Percentiles rank a stretch among this genome's conserved stretches.
phyloP scores from a whole-genome alignment of 306 rosid species.

The Castanospermum australe region DNA sequence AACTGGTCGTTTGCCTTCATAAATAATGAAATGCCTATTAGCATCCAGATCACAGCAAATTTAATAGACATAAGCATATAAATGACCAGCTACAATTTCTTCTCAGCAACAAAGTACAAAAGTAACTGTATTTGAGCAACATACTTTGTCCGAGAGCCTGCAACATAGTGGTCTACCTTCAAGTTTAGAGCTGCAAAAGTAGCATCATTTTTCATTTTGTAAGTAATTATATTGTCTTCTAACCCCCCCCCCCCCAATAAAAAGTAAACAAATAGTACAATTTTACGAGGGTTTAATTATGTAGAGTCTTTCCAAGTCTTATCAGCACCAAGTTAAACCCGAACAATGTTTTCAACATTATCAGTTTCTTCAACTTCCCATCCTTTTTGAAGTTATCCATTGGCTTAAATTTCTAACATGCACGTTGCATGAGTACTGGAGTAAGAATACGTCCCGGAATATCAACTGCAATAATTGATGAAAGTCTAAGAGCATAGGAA shows the following conservation, averaged over 20 bases:
- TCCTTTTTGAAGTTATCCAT: background rate
- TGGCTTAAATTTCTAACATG: conserved; percentile 12
- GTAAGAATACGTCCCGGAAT: background rate
- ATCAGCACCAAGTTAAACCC: background rate
- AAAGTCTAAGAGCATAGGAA: background rate
- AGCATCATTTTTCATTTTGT: background rate
- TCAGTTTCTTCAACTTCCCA: conserved; percentile 12
- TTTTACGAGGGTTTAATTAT: background rate
- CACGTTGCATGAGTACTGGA: background rate
- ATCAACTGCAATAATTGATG: background rate
- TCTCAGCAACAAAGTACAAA: conserved; percentile 19
- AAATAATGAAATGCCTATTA: conserved; percentile 30
- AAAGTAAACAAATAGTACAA: background rate
- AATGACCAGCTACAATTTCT: conserved; percentile 19
- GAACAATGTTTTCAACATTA: background rate
- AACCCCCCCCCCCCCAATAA: too few species aligned
- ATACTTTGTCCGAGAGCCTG: conserved; percentile 86
- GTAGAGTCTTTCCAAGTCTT: background rate
- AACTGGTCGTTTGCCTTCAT: conserved; percentile 71
- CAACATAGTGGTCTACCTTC: conserved; percentile 79
- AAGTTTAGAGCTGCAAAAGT: conserved; percentile 68
- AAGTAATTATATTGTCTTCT: too few species aligned
- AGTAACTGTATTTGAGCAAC: conserved; percentile 27
- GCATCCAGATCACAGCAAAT: conserved; percentile 6
- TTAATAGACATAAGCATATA: conserved; percentile 4